Conservation (phyloP, 768 basidiomycete species). For the Rhizopogon vesiculosus region DNA sequence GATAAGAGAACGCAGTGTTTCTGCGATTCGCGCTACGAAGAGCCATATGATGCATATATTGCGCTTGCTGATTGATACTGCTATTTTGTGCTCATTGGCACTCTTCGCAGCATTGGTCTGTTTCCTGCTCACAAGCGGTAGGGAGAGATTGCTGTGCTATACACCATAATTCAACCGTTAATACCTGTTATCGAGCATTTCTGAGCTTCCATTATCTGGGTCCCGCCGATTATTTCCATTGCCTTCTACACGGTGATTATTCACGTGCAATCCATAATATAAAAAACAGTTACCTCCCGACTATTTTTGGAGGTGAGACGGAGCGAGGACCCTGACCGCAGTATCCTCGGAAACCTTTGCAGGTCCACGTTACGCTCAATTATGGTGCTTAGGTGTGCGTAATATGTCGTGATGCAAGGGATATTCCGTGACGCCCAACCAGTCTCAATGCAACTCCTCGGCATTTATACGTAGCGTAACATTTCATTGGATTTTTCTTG, state of each 20-base stretch:
- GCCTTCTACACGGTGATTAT: conserved; percentile 2
- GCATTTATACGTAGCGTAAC: too few relatives aligned
- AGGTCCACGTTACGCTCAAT: background rate
- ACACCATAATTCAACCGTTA: background rate
- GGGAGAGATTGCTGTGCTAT: background rate
- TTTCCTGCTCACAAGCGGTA: background rate
- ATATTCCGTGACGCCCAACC: too few relatives aligned
- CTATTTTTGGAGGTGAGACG: background rate
- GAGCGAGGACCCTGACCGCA: background rate
- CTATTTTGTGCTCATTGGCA: conserved; percentile 1
- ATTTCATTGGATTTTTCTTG: too few relatives aligned
- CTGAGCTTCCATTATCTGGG: background rate
- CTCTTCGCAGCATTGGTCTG: conserved; percentile 2
- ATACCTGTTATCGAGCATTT: background rate
- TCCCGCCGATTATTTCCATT: conserved; percentile 1
- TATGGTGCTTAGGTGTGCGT: too few relatives aligned
- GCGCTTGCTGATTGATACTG: background rate
- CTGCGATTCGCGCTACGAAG: too few relatives aligned
- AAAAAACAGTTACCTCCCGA: background rate
- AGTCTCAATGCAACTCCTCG: too few relatives aligned
- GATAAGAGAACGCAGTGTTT: background rate
- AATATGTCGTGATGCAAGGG: too few relatives aligned
- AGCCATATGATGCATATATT: too few relatives aligned
- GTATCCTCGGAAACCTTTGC: background rate
- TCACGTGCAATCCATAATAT: background rate